phyloP scores from a whole-genome alignment of 2,329 filamentous ascomycete species.

The Monilinia polystroma region DNA sequence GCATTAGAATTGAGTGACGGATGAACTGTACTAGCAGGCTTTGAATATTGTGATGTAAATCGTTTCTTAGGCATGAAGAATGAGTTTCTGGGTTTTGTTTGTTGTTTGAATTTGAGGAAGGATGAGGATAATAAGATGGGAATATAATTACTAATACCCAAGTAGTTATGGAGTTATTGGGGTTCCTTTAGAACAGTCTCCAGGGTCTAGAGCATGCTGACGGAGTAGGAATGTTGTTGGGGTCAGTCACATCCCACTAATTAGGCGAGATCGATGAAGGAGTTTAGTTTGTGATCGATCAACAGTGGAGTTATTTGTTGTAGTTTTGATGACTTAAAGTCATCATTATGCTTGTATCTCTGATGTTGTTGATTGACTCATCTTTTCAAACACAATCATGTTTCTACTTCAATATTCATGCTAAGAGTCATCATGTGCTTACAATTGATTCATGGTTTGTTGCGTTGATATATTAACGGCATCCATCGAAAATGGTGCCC shows the following conservation, averaged over 20 bases:
- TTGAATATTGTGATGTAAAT: conserved; percentile 55
- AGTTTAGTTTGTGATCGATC: background rate
- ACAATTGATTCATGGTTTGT: background rate
- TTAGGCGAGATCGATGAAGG: conserved; percentile 8
- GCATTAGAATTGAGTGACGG: conserved; percentile 45
- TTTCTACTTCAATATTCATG: background rate
- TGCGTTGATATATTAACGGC: background rate
- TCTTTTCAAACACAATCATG: background rate
- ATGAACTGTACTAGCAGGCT: conserved; percentile 56
- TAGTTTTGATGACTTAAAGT: background rate
- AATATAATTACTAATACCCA: too few relatives aligned
- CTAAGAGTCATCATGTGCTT: background rate
- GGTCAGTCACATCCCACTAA: background rate
- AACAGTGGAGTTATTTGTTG: too few relatives aligned
- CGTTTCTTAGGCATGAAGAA: conserved; percentile 62
- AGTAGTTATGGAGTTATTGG: conserved; percentile 4
- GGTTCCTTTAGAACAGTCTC: background rate
- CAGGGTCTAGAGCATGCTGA: background rate
- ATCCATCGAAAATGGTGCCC: background rate
- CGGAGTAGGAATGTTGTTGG: background rate
- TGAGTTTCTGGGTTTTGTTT: background rate
- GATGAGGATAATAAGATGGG: too few relatives aligned
- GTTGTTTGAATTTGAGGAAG: background rate
- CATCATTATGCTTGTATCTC: background rate
- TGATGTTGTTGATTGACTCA: background rate